These are phyloP conservation scores for Obelidium mucronatum DNA, from an alignment of 192 early-diverging fungal species.

Conservation along the genomic window DNA sequence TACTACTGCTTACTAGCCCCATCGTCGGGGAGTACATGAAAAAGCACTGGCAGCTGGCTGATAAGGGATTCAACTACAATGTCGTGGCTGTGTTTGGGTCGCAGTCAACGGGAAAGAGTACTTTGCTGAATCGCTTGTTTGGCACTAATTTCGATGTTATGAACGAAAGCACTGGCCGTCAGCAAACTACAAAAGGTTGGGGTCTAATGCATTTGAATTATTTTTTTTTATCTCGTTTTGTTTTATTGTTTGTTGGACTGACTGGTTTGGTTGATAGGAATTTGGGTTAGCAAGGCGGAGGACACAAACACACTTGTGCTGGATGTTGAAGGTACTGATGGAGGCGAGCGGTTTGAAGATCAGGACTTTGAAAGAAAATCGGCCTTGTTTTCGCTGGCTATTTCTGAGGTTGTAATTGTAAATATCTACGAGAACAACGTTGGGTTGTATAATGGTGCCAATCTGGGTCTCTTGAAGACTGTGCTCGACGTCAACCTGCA, in stretches of 20 bases:
- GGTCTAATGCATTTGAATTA: background rate
- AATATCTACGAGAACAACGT: slow-evolving; percentile 98
- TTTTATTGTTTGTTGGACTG: no score
- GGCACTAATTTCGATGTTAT: slow-evolving; percentile 96
- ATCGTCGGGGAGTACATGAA: slow-evolving; percentile 80
- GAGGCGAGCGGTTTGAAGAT: slow-evolving; percentile 97
- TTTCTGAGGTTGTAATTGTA: slow-evolving; percentile 92
- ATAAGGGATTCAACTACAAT: slow-evolving; percentile 95
- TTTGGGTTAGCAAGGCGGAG: slow-evolving; percentile 92
- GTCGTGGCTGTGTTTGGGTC: slow-evolving; percentile 98
- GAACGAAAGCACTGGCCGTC: slow-evolving; percentile 78
- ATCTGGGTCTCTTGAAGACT: slow-evolving; percentile 97
- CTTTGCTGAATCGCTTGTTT: slow-evolving; percentile 94
- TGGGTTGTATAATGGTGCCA: slow-evolving; percentile 98
- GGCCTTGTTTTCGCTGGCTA: slow-evolving; percentile 96
- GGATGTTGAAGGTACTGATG: slow-evolving; percentile 99
- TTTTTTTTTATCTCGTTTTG: background rate
- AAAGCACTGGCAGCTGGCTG: slow-evolving; percentile 78
- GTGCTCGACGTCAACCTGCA: slow-evolving; percentile 99
- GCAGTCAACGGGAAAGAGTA: slow-evolving; percentile 98
- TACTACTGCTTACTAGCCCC: slow-evolving; percentile 55
- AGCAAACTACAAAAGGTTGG: slow-evolving; percentile 91
- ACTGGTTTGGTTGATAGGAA: slow-evolving; percentile 53
- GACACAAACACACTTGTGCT: slow-evolving; percentile 87
- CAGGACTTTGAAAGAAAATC: slow-evolving; percentile 97